Evolutionary conservation across 176 grass and related monocot species (phyloP), one percentile per base, ranked within the genome.

Genomic region (Olyra latifolia): DNA sequence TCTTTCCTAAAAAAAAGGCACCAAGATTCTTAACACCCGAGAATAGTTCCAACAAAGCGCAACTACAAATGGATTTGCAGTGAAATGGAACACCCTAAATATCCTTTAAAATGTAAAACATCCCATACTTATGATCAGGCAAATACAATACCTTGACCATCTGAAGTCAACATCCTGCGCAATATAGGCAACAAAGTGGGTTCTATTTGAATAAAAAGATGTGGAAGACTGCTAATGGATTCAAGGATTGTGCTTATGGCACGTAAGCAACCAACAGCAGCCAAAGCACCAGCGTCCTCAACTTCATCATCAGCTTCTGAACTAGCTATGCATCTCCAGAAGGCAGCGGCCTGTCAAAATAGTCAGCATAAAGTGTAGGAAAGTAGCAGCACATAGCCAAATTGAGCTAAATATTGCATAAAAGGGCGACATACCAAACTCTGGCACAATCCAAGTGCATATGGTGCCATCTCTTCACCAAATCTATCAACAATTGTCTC

Each of bases 401-500:
- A 28, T 25, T 63, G 5, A 54, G 43, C 24, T 38, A 54, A 66
- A 79, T 16, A 69, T 17, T 32, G n/a, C 4, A 46, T 54, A 19
- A 24, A 76, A 25, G 17, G 20, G 25, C 70, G 60, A 57, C 22
- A 39, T 90, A 97, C 94, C 89, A 97, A 85, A 86, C 93, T 97
- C 80, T 97, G 91, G 79, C 94, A 97, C 81, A 97, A 78, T 22
- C 94, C 94, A 94, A 97, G 83, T 56, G 94, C 94, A 82, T 94
- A 97, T 14, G 94, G 91, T 71, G 94, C 94, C 94, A 97, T 97
- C 55, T 97, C 94, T 94, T 97, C 91, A 81, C 94, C 94, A 88
- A 97, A 97, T 86, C 85, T 97, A 72, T 92, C 91, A 7, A 97
- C 91, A 82, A 97, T 94, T 27, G 94, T 97, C 66, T 97, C 94